Percentiles rank a stretch among this genome's conserved stretches.
Evolutionary conservation across 192 early-diverging fungal genomes (phyloP).

Genomic region (Rhizophagus prolifer): DNA sequence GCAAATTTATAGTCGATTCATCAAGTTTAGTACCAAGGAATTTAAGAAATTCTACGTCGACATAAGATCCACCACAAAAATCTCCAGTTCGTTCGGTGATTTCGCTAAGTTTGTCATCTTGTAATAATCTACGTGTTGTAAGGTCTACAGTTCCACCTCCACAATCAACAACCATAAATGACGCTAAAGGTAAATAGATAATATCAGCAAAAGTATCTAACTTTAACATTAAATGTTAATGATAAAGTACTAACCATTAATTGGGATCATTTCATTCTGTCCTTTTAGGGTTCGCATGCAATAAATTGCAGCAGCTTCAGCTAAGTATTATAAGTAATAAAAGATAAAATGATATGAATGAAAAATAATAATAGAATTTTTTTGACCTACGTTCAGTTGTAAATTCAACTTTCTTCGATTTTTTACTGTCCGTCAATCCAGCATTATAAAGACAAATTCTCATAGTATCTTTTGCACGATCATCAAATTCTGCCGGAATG

Average conservation of each 20-base stretch:
- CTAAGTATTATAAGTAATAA: not conserved
- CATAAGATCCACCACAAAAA: too few species aligned
- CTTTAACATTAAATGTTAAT: not conserved
- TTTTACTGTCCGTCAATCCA: slow-evolving; percentile 35
- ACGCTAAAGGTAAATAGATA: slow-evolving; percentile 33
- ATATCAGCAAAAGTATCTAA: not conserved
- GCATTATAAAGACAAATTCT: slow-evolving; percentile 51
- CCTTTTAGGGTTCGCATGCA: not conserved
- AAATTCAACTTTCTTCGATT: too few species aligned
- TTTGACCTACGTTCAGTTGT: too few species aligned
- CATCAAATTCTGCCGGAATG: slow-evolving; percentile 54
- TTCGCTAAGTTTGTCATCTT: too few species aligned
- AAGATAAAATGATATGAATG: too few species aligned
- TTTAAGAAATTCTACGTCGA: slow-evolving; percentile 47
- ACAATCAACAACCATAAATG: too few species aligned
- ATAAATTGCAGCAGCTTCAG: slow-evolving; percentile 12
- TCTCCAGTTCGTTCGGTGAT: too few species aligned
- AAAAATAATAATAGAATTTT: too few species aligned
- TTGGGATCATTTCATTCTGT: not conserved
- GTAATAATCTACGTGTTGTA: too few species aligned
- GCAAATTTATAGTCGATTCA: slow-evolving; percentile 27
- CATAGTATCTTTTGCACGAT: slow-evolving; percentile 53
- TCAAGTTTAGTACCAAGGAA: slow-evolving; percentile 37
- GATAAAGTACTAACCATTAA: not conserved
- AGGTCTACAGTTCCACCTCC: too few species aligned